A percentile compares a stretch with the other conserved stretches of the same genome.
phyloP scores from a whole-genome alignment of 139 green algal species.

The Parachlorella kessleri region DNA sequence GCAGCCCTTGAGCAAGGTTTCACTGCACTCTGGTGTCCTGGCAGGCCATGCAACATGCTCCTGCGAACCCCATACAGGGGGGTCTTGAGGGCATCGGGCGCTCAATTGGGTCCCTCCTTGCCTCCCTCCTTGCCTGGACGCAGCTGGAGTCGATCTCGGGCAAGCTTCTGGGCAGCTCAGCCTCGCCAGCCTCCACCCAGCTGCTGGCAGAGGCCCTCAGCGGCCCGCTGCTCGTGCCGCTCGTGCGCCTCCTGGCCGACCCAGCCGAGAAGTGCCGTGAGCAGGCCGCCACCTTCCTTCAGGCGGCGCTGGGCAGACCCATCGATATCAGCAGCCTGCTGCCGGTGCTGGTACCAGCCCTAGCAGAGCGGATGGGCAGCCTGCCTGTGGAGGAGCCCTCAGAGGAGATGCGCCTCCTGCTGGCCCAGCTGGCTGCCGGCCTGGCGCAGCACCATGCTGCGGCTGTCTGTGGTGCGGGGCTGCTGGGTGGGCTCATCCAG shows the following conservation, averaged over 20 bases:
- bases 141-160: slow-evolving; percentile 6
- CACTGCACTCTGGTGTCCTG: too few relatives aligned
- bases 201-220: slow-evolving; percentile 50
- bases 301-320: slow-evolving; percentile 8
- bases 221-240: slow-evolving; percentile 56
- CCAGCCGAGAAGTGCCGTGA: slow-evolving; percentile 56
- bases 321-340: slow-evolving; percentile 50
- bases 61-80: too few relatives aligned
- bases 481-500: not conserved
- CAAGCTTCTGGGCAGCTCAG: not conserved
- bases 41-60: too few relatives aligned
- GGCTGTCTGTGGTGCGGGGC: not conserved
- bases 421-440: slow-evolving; percentile 25
- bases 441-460: not conserved
- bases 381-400: slow-evolving; percentile 63
- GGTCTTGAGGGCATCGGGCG: too few relatives aligned
- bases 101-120: too few relatives aligned
- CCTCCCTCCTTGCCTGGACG: too few relatives aligned
- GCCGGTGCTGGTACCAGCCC: slow-evolving; percentile 53
- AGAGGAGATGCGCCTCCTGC: slow-evolving; percentile 60
- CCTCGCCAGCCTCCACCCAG: not conserved
- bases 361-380: slow-evolving; percentile 55
- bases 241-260: slow-evolving; percentile 61
- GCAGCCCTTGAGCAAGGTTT: too few relatives aligned
- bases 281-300: slow-evolving; percentile 46